Base-by-base conservation (phyloP, 768 basidiomycete genomes). In the Ramaria sp. region DNA sequence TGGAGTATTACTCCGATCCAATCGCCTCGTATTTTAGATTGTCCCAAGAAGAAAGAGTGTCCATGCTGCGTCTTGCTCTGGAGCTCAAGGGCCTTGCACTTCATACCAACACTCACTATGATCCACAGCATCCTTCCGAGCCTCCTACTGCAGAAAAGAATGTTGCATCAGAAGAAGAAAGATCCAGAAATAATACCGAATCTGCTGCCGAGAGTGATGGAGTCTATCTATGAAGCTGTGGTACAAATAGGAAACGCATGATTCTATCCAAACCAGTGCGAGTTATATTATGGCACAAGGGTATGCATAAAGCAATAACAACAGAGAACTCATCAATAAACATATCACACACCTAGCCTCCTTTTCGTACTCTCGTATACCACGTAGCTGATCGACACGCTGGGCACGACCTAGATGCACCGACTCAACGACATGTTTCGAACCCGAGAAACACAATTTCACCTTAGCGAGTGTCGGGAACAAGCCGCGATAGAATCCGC, bases 351-450 rank as follows among this genome's bases (percentile, higher is more conserved):
- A 16, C 41, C 53, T 5, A 55, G 30, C 89, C 74, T 83, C 66
- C 83, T 78, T 72, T 89, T 92, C 62, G 77, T 82, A 61, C 87
- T 81, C 65, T 92, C 89, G 68, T 92, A 92, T 58, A 96, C 94
- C 38, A 96, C 82, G 70, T 96, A 96, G 57, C 91, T 91, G 69
- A 98, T 97, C 7, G 93, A 95, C 41, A 98, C 95, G 3, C 93
- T 85, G 49, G 95, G 95, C 43, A 96, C 83, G 56, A 98, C 95
- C 88, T 90, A 61, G 43, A 48, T 61, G 18, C 50, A 22, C 24
- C 16, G 15, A 55, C 56, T 32, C 60, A 55, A 18, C 15, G 55
- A 44, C 25, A 27, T 41, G 7, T 38, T 54, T 13, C 9, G 3
- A 39, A 49, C 49, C 20, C 27, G 51, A 27, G 42, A 12, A 28